Conservation (phyloP, 805 yeast species). For the Saturnispora saitoi region DNA sequence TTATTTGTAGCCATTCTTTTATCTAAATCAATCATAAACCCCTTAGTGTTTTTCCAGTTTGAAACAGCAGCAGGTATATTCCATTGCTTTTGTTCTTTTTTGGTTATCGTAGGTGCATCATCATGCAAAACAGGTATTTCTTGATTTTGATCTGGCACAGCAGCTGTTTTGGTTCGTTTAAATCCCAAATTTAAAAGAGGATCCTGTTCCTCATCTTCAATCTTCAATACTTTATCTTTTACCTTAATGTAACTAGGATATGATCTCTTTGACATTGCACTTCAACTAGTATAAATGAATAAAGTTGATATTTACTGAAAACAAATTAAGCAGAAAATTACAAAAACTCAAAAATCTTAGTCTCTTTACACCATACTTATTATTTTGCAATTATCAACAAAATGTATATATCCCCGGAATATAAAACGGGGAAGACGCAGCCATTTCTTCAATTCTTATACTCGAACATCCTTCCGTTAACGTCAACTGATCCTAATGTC, state of each 20-base stretch:
- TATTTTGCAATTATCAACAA: background rate
- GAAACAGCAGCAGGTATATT: constrained; percentile 85
- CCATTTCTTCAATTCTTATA: constrained; percentile 25
- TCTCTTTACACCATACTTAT: background rate
- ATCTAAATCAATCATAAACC: constrained; percentile 74
- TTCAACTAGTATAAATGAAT: background rate
- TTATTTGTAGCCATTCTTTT: constrained; percentile 51
- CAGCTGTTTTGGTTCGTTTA: constrained; percentile 55
- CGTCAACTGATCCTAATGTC: constrained; percentile 29
- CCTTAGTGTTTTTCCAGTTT: constrained; percentile 92
- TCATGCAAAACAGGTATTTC: constrained; percentile 60
- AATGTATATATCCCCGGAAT: constrained; percentile 30
- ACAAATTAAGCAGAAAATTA: background rate
- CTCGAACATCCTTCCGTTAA: constrained; percentile 27
- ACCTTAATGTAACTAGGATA: constrained; percentile 18
- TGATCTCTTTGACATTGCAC: background rate
- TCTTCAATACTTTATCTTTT: constrained; percentile 45
- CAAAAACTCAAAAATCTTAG: background rate
- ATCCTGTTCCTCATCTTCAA: constrained; percentile 62
- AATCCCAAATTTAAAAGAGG: constrained; percentile 82
- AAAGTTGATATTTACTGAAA: background rate
- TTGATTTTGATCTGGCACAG: constrained; percentile 49
- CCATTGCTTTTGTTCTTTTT: constrained; percentile 75
- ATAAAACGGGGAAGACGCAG: constrained; percentile 19
- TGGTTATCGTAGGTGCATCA: constrained; percentile 41